These are phyloP conservation scores for Kodamaea restingae DNA, from an alignment of 805 yeast genomes.

Conservation along the genomic window DNA sequence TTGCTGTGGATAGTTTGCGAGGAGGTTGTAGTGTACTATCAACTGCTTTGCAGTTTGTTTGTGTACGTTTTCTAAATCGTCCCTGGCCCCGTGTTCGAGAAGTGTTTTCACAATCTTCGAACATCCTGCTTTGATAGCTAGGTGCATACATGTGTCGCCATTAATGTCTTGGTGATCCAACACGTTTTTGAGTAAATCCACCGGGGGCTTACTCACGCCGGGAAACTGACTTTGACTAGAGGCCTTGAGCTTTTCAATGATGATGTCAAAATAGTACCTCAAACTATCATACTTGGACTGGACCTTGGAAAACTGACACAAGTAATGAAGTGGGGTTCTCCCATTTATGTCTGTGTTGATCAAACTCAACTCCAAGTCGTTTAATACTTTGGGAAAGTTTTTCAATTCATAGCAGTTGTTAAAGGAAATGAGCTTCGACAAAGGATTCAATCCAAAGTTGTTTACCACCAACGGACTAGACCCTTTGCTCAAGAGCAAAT, in stretches of 20 bases:
- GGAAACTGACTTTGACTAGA: constrained; percentile 27
- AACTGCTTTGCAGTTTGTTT: constrained; percentile 44
- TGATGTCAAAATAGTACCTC: constrained; percentile 71
- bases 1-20: constrained; percentile 8
- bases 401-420: constrained; percentile 82
- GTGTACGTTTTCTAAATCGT: constrained; percentile 42
- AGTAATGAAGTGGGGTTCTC: constrained; percentile 82
- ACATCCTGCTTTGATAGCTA: constrained; percentile 68
- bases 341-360: constrained; percentile 69
- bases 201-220: constrained; percentile 36
- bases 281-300: constrained; percentile 72
- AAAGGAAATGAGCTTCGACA: constrained; percentile 79
- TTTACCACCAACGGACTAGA: constrained; percentile 57
- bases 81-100: constrained; percentile 79
- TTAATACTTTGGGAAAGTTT: constrained; percentile 75
- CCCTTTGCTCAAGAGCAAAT: constrained; percentile 68
- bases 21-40: constrained; percentile 38
- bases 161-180: constrained; percentile 72
- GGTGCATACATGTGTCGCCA: constrained; percentile 83
- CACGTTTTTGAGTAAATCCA: constrained; percentile 57
- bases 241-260: constrained; percentile 67
- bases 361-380: constrained; percentile 70
- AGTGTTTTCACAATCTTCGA: constrained; percentile 72
- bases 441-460: constrained; percentile 76
- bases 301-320: constrained; percentile 66